Evolutionary conservation across 2,329 filamentous ascomycete species (phyloP).

Genomic region (Emydomyces testavorans): DNA sequence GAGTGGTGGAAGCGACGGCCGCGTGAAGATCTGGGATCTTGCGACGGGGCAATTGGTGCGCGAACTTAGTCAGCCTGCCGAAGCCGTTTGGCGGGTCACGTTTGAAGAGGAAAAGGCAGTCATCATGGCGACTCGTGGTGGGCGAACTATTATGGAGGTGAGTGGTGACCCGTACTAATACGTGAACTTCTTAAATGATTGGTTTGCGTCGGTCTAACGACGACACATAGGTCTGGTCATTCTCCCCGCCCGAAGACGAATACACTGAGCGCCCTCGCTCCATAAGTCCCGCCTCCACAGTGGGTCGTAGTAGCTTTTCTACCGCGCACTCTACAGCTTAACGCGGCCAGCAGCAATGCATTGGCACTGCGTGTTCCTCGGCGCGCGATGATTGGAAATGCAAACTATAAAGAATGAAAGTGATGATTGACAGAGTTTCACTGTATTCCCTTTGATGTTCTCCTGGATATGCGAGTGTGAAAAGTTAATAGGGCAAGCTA

Average conservation of each 20-base stretch:
- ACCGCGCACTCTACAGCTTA: not conserved
- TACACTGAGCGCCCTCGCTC: slow-evolving; percentile 74
- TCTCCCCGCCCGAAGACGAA: slow-evolving; percentile 68
- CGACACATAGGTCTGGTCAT: slow-evolving; percentile 70
- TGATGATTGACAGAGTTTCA: not conserved
- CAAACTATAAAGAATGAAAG: slow-evolving; percentile 9
- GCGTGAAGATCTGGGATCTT: slow-evolving; percentile 96
- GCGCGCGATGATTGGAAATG: slow-evolving; percentile 12
- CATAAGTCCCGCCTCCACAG: slow-evolving; percentile 39
- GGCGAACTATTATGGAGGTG: slow-evolving; percentile 94
- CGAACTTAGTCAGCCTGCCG: slow-evolving; percentile 80
- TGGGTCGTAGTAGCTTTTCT: not conserved
- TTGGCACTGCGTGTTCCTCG: slow-evolving; percentile 5
- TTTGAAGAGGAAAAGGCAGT: slow-evolving; percentile 98
- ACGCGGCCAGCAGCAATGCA: slow-evolving; percentile 3
- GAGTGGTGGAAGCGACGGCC: slow-evolving; percentile 89
- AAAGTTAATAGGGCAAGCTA: not conserved
- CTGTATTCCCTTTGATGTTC: not conserved
- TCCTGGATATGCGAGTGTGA: not conserved
- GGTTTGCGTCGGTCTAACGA: slow-evolving; percentile 5
- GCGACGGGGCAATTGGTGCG: slow-evolving; percentile 82
- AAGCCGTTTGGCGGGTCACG: slow-evolving; percentile 93
- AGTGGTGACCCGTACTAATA: not conserved
- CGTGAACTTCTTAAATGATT: not conserved
- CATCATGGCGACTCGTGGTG: slow-evolving; percentile 75